Percentiles rank a stretch among this genome's conserved stretches.
These are phyloP conservation scores for Teratosphaeriaceae sp. DNA, from an alignment of 2,329 filamentous ascomycete genomes.

Conservation along the genomic window DNA sequence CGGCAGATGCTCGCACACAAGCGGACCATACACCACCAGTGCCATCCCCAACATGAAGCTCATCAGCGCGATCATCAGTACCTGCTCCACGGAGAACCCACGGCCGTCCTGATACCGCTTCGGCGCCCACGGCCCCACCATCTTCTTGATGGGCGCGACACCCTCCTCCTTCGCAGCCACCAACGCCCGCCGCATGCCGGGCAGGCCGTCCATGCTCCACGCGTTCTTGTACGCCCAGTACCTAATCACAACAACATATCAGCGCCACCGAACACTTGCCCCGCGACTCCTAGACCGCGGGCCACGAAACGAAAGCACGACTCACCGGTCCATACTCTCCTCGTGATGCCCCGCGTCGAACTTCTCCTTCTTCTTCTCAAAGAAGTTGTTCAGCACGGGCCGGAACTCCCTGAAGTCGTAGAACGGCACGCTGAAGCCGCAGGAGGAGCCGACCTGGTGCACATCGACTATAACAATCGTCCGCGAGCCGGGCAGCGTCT, in stretches of 20 bases:
- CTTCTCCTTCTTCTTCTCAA: constrained; percentile 33
- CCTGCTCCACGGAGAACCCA: constrained; percentile 3
- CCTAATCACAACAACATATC: constrained; percentile 15
- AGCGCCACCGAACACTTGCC: neutral
- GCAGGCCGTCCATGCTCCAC: constrained; percentile 38
- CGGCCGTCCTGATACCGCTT: constrained; percentile 6
- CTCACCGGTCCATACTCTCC: constrained; percentile 35
- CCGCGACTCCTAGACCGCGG: neutral
- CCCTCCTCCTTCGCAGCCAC: constrained; percentile 30
- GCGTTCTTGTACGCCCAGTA: constrained; percentile 42
- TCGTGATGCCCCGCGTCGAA: constrained; percentile 30
- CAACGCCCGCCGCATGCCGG: constrained; percentile 35
- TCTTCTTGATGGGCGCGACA: constrained; percentile 38
- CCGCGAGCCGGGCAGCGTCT: constrained; percentile 31
- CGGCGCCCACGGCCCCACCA: constrained; percentile 33
- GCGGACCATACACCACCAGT: neutral
- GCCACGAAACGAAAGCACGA: neutral
- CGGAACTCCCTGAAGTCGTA: constrained; percentile 38
- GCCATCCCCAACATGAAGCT: constrained; percentile 5
- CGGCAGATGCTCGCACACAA: neutral
- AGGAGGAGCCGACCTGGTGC: constrained; percentile 38
- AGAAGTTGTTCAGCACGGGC: constrained; percentile 35
- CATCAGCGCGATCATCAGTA: constrained; percentile 5
- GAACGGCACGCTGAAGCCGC: constrained; percentile 38
- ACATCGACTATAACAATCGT: constrained; percentile 37